Evolutionary conservation across 768 basidiomycete species (phyloP).

Genomic region (Xerocomellus chrysenteron): DNA sequence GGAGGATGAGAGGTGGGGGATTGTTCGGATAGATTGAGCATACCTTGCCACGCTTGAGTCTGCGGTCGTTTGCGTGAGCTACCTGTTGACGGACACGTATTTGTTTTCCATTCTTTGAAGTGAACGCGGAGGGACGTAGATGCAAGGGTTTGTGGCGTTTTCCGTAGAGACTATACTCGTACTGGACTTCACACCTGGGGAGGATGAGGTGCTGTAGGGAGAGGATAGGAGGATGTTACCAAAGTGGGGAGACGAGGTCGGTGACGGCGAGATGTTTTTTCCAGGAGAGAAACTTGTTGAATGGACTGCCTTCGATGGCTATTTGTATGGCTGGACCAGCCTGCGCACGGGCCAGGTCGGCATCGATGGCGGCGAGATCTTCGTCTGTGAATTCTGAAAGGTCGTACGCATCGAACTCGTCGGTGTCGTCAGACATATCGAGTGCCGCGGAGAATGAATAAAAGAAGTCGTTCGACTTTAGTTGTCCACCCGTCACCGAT

Average conservation of each 20-base stretch:
- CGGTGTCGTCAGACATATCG: conserved; percentile 22
- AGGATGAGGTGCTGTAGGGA: neutral
- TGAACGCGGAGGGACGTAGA: conserved; percentile 55
- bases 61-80: conserved; percentile 54
- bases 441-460: conserved; percentile 12
- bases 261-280: conserved; percentile 54
- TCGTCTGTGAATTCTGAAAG: conserved; percentile 58
- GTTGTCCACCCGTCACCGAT: neutral
- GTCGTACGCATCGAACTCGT: conserved; percentile 49
- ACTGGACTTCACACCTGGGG: conserved; percentile 76
- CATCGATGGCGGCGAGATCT: conserved; percentile 45
- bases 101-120: conserved; percentile 54
- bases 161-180: conserved; percentile 71
- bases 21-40: conserved; percentile 7
- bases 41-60: conserved; percentile 55
- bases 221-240: conserved; percentile 39
- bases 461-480: conserved; percentile 22
- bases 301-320: conserved; percentile 38
- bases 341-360: conserved; percentile 12
- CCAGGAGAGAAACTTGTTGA: conserved; percentile 43
- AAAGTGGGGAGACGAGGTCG: conserved; percentile 59
- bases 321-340: conserved; percentile 35
- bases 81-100: conserved; percentile 54
- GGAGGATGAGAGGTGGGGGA: neutral
- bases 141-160: conserved; percentile 48